Evolutionary conservation across 139 green algal genomes (phyloP), one percentile per base, ranked within the genome.

Genomic region (Closterium sp.): DNA sequence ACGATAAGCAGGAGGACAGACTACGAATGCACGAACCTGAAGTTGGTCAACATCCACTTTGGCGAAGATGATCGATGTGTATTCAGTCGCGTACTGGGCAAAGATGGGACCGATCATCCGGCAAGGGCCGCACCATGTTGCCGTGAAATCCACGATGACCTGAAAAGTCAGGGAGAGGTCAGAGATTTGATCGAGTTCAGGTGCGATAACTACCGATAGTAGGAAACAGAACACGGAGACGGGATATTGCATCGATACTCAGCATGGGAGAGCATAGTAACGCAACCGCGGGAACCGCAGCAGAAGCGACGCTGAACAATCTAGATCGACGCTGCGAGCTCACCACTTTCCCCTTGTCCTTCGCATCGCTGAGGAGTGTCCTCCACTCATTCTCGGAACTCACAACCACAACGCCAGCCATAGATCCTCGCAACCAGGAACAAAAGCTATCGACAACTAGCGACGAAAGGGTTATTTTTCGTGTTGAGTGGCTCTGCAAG

Each of bases 91-190:
- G 31, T 45, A 89, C 45, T 95, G 93, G 2, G 73, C 90, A 93
- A 95, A 95, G 87, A 95, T 86, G 85, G 90, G 94, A 10, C 30
- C 93, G n/a, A 95, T 95, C 29, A 91, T 90, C n/a, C 89, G 89
- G 93, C 94, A 95, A 10, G 94, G 94, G 34, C 93, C 93, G 42
- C 94, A 95, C 94, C 94, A 95, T 1, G 93, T 90, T 9, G 94
- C 94, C 4, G 93, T 91, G 87, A 95, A 95, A 86, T 95, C 94
- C 4, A 95, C 89, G 27, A 95, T 89, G 1, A 95, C 87, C 94
- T 95, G 86, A 90, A 90, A 13, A 3, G 5, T 84, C n/a, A 31
- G 30, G 30, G 7, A 88, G 7, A 42, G 30, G 30, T n/a, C n/a
- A n/a, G n/a, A n/a, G n/a, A n/a, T n/a, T n/a, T n/a, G n/a, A n/a